Evolutionary conservation across 2,329 filamentous ascomycete species (phyloP).

Genomic region (Fusarium anthophilum): DNA sequence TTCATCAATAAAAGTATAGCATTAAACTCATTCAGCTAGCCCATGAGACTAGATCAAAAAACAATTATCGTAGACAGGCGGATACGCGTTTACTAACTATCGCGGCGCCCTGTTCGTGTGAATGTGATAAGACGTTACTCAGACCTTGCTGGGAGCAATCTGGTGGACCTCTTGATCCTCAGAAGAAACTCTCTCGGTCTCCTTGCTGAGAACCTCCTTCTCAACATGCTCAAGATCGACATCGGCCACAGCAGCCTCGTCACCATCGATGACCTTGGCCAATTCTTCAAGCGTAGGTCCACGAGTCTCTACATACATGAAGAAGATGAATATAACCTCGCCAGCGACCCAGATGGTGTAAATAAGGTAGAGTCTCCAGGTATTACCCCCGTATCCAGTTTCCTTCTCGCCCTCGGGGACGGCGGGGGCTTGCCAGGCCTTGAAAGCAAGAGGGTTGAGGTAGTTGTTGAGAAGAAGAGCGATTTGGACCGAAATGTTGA

Average conservation of each 20-base stretch:
- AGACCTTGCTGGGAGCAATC: conserved; percentile 3
- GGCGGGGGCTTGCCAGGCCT: not conserved
- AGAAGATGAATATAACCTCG: conserved; percentile 70
- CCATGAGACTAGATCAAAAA: not conserved
- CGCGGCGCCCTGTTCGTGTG: too few relatives aligned
- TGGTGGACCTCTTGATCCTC: conserved; percentile 8
- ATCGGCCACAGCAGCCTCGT: conserved; percentile 62
- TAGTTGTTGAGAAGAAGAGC: conserved; percentile 69
- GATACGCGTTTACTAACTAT: not conserved
- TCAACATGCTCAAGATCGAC: conserved; percentile 64
- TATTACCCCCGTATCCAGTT: conserved; percentile 63
- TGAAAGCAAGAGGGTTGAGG: conserved; percentile 33
- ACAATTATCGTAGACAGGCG: not conserved
- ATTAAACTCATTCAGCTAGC: conserved; percentile 5
- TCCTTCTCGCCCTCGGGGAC: not conserved
- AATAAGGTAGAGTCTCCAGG: conserved; percentile 74
- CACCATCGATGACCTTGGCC: conserved; percentile 75
- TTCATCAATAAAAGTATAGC: not conserved
- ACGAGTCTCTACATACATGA: conserved; percentile 75
- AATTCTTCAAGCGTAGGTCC: conserved; percentile 71
- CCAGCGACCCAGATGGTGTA: conserved; percentile 70
- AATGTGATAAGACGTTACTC: not conserved
- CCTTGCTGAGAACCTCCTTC: conserved; percentile 52
- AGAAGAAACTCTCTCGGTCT: not conserved
- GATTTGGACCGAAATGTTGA: conserved; percentile 71